These are phyloP conservation scores for Phylloporus sp. DNA, from an alignment of 768 basidiomycete genomes.

Conservation along the genomic window DNA sequence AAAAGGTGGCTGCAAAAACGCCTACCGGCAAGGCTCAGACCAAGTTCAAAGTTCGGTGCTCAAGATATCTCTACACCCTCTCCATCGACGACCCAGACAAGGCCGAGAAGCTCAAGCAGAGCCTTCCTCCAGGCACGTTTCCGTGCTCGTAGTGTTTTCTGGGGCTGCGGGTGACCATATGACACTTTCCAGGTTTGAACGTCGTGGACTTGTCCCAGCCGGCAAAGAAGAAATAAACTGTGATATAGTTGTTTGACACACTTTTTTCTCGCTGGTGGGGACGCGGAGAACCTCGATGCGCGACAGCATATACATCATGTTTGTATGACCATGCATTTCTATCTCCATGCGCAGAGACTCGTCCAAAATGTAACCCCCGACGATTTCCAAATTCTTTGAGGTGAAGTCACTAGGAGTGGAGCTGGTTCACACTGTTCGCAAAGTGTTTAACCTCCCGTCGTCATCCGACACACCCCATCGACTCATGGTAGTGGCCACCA, in stretches of 20 bases:
- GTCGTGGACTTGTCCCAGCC: constrained; percentile 61
- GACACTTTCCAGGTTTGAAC: constrained; percentile 50
- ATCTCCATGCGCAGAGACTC: constrained; percentile 12
- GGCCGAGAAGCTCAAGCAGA: constrained; percentile 95
- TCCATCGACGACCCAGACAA: constrained; percentile 94
- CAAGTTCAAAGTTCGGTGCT: constrained; percentile 99
- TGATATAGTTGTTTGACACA: constrained; percentile 2
- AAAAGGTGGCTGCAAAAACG: constrained; percentile 75
- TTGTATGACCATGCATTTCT: constrained; percentile 19
- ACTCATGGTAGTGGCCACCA: no score
- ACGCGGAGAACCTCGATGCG: constrained; percentile 1
- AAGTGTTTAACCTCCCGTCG: no score
- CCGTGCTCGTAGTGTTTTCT: not conserved
- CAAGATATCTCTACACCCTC: constrained; percentile 96
- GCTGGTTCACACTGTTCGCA: not conserved
- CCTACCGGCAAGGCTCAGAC: constrained; percentile 73
- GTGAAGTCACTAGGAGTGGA: not conserved
- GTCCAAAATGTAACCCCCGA: not conserved
- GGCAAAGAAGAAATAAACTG: constrained; percentile 66
- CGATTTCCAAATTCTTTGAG: not conserved
- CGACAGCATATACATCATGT: constrained; percentile 12
- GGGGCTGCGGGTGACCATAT: not conserved
- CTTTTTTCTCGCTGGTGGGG: constrained; percentile 6
- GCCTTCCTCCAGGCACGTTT: constrained; percentile 84
- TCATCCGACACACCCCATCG: no score